These are phyloP conservation scores for Rhodotorula toruloides DNA, from an alignment of 768 basidiomycete genomes.

Conservation along the genomic window DNA sequence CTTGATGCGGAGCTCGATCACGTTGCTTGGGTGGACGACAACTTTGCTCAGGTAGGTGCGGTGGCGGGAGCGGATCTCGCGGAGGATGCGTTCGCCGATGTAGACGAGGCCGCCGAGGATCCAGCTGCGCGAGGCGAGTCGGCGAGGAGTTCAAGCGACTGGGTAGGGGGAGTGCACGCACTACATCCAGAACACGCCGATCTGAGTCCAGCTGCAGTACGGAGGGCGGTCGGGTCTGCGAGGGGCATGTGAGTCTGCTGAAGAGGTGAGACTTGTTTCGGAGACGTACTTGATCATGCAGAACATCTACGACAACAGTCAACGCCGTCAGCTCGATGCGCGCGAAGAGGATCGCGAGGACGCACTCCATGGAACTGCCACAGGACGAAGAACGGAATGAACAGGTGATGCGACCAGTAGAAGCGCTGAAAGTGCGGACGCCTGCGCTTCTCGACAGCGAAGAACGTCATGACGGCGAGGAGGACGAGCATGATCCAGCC, in stretches of 20 bases:
- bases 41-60: conserved; percentile 81
- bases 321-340: background rate
- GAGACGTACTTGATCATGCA: conserved; percentile 65
- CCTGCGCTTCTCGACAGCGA: conserved; percentile 68
- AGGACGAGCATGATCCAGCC: conserved; percentile 51
- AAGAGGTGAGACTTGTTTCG: conserved; percentile 42
- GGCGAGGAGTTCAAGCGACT: background rate
- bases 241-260: background rate
- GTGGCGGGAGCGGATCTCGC: conserved; percentile 86
- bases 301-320: conserved; percentile 34
- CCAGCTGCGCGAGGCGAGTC: conserved; percentile 51
- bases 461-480: conserved; percentile 76
- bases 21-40: conserved; percentile 88
- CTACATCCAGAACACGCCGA: conserved; percentile 96
- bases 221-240: conserved; percentile 68
- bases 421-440: conserved; percentile 65
- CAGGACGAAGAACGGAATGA: conserved; percentile 82
- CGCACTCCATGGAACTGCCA: conserved; percentile 59
- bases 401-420: conserved; percentile 55
- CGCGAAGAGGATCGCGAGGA: background rate
- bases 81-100: conserved; percentile 80
- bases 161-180: background rate
- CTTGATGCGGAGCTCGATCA: conserved; percentile 94
- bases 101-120: conserved; percentile 77
- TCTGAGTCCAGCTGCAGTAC: conserved; percentile 73